Conservation (phyloP, 164 flowering plant genomes). For the Tetrastigma voinierianum region DNA sequence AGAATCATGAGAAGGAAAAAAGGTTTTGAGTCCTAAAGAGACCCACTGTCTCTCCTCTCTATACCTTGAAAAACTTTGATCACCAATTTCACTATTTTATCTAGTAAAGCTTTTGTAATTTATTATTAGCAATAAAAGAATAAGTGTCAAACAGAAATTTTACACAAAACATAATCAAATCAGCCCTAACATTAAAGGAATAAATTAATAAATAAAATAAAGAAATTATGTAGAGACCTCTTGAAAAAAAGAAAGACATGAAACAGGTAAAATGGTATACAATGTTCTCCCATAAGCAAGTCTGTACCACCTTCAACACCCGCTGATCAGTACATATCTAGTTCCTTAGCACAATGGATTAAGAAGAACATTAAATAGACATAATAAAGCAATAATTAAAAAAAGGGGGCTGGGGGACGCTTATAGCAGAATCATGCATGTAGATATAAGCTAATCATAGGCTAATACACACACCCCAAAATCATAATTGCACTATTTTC, state of each 20-base stretch:
- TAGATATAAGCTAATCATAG: no score
- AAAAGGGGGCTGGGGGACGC: no score
- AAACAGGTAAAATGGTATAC: constrained; percentile 31
- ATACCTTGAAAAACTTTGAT: no score
- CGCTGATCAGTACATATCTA: constrained; percentile 71
- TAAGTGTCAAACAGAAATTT: neutral
- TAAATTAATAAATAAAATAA: constrained; percentile 1
- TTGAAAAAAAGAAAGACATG: neutral
- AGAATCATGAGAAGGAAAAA: no score
- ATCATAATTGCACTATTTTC: no score
- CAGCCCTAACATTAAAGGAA: neutral
- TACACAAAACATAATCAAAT: neutral
- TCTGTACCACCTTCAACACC: constrained; percentile 83
- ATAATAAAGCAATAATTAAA: neutral
- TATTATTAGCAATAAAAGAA: neutral
- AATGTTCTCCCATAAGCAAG: constrained; percentile 78
- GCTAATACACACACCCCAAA: no score
- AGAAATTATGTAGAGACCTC: neutral
- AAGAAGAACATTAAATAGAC: constrained; percentile 12
- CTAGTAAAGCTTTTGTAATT: neutral
- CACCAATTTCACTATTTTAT: no score
- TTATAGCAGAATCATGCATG: no score
- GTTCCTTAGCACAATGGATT: constrained; percentile 74
- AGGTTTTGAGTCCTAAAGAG: no score
- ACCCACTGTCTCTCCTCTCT: no score